These are phyloP conservation scores for Endocarpon pusillum DNA, from an alignment of 495 filamentous ascomycete genomes.

Conservation along the genomic window DNA sequence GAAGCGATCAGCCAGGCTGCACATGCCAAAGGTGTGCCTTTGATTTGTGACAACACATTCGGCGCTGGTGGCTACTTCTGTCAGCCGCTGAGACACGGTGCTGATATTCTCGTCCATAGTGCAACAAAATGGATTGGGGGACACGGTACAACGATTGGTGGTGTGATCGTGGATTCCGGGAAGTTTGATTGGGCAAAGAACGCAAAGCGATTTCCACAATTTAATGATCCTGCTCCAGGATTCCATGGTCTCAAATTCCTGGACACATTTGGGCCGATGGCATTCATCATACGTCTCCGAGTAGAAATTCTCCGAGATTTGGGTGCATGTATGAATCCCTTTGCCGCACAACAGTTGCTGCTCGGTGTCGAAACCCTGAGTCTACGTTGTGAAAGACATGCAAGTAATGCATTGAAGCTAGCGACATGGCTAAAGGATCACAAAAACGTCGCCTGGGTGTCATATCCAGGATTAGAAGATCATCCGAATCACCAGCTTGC, in stretches of 20 bases:
- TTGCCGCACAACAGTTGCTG: slow-evolving; percentile 86
- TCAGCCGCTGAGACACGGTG: slow-evolving; percentile 81
- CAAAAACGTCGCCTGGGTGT: slow-evolving; percentile 79
- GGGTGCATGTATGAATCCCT: slow-evolving; percentile 73
- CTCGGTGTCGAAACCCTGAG: slow-evolving; percentile 83
- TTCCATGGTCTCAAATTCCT: slow-evolving; percentile 97
- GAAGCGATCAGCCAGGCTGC: slow-evolving; percentile 67
- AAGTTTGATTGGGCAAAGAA: slow-evolving; percentile 95
- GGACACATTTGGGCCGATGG: slow-evolving; percentile 80
- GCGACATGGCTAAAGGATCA: slow-evolving; percentile 75
- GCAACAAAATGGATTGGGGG: slow-evolving; percentile 99
- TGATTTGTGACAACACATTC: slow-evolving; percentile 96
- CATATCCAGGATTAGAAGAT: slow-evolving; percentile 74
- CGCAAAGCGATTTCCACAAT: slow-evolving; percentile 77
- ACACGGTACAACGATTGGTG: slow-evolving; percentile 83
- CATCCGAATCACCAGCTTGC: slow-evolving; percentile 66
- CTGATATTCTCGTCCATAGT: slow-evolving; percentile 87
- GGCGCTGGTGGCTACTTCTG: slow-evolving; percentile 87
- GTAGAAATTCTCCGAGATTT: slow-evolving; percentile 84
- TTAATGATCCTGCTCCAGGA: slow-evolving; percentile 78
- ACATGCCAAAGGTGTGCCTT: slow-evolving; percentile 64
- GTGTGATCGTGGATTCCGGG: slow-evolving; percentile 77
- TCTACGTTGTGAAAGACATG: slow-evolving; percentile 75
- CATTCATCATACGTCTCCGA: slow-evolving; percentile 67
- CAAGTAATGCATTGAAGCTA: slow-evolving; percentile 63